Conservation (phyloP, 1,139 yeast species). For the Magnusiomyces paraingens region DNA sequence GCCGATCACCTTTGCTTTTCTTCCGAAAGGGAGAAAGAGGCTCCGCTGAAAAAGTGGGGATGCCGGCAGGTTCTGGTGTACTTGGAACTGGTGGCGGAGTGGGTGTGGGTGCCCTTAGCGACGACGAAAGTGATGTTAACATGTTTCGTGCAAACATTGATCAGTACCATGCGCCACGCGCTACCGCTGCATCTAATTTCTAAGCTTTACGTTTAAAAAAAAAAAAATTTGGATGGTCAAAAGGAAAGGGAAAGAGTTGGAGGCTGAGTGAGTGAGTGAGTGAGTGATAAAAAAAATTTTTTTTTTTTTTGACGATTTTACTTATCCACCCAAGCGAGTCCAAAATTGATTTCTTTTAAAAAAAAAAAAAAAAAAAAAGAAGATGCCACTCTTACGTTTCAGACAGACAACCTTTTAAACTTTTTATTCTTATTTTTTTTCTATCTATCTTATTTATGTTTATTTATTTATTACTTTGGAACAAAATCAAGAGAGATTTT, state of each 20-base stretch:
- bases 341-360: neutral
- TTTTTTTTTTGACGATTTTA: neutral
- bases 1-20: neutral
- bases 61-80: neutral
- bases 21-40: neutral
- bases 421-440: neutral
- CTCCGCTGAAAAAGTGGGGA: neutral
- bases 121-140: slow-evolving; percentile 21
- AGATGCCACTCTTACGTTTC: neutral
- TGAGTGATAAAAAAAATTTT: neutral
- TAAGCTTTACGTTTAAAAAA: slow-evolving; percentile 14
- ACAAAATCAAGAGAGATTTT: too few species aligned
- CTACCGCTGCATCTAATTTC: slow-evolving; percentile 35
- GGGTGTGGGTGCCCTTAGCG: slow-evolving; percentile 7
- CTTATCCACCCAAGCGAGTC: too few species aligned
- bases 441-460: neutral
- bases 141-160: slow-evolving; percentile 36
- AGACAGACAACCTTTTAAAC: neutral
- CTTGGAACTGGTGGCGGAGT: neutral
- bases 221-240: too few species aligned
- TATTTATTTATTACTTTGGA: neutral
- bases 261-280: neutral
- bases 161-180: slow-evolving; percentile 31
- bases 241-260: neutral
- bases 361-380: neutral